A percentile compares a stretch with the other conserved stretches of the same genome.
These are phyloP conservation scores for Penicillium sp. DNA, from an alignment of 2,329 filamentous ascomycete genomes.

Conservation along the genomic window DNA sequence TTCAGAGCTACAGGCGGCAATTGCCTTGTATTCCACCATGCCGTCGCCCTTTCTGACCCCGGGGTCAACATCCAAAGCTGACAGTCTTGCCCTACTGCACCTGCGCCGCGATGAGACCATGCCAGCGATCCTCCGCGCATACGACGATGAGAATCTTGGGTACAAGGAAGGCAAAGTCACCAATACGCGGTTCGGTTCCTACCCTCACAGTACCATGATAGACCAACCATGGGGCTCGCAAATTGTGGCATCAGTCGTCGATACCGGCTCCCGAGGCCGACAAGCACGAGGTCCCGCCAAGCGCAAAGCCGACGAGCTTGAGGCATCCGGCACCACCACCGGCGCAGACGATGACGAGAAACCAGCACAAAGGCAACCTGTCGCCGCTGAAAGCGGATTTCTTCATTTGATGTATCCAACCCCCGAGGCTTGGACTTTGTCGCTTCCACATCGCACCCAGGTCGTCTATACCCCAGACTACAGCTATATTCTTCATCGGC, in stretches of 20 bases:
- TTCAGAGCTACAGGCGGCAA: conserved; percentile 1
- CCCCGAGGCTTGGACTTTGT: conserved; percentile 47
- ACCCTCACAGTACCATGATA: conserved; percentile 72
- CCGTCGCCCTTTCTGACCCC: conserved; percentile 75
- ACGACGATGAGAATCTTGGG: conserved; percentile 59
- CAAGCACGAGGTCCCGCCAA: conserved; percentile 45
- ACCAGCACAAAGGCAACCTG: conserved; percentile 27
- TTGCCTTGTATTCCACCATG: conserved; percentile 31
- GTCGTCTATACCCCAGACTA: conserved; percentile 51
- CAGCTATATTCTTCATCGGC: conserved; percentile 48
- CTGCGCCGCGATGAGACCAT: conserved; percentile 80
- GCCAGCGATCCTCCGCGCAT: conserved; percentile 63
- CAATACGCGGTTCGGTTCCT: conserved; percentile 91
- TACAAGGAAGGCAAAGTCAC: conserved; percentile 72
- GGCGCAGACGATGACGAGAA: conserved; percentile 21
- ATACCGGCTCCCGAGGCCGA: conserved; percentile 81
- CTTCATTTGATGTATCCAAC: conserved; percentile 47
- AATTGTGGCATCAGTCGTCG: conserved; percentile 79
- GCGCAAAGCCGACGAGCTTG: conserved; percentile 43
- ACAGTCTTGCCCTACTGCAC: conserved; percentile 74
- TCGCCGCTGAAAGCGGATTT: conserved; percentile 44
- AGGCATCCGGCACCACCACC: conserved; percentile 26
- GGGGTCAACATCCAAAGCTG: conserved; percentile 54
- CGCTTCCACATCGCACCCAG: conserved; percentile 49
- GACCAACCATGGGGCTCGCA: conserved; percentile 85